Evolutionary conservation across 2,329 filamentous ascomycete genomes (phyloP), one percentile per base, ranked within the genome.

Genomic region (Xylaria sp.): DNA sequence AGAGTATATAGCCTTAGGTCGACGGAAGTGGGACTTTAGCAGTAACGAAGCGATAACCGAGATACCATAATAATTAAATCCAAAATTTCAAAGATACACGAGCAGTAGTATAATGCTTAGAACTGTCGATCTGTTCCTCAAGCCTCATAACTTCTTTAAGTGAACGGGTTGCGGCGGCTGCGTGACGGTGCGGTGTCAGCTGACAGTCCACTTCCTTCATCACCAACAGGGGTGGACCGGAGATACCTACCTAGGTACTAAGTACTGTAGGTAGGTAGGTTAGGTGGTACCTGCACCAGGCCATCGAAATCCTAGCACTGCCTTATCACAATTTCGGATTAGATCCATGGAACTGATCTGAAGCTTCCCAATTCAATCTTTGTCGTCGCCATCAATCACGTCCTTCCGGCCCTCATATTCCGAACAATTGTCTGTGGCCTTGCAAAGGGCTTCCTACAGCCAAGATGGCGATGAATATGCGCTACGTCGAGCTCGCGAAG

Each of bases 401-500:
- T 15, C 35, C 29, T 25, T 25, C 43, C 15, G 23, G 31, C 15
- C 25, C n/a, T 13, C n/a, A 43, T 7, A 37, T 43, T 17, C 29
- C 29, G n/a, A 33, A 31, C 46, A 10, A 13, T 25, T 17, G 7
- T 21, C 49, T 46, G 35, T 31, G n/a, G 33, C 3, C 13, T 46
- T 10, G 31, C 10, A 27, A 37, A 53, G 40, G 29, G 27, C 27
- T 8, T 23, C 15, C 21, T 11, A 19, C 40, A 37, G 35, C 13
- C 43, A 62, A 52, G 19, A 68, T 69, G 65, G 67, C 69, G 54
- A 33, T 55, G 25, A 71, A 72, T 52, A 67, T 64, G 63, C 63
- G 64, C 66, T 79, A 81, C 67, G 75, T 87, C 67, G 79, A 82
- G 71, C 82, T 92, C 60, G 90, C 90, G 63, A 86, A 88, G 77